Evolutionary conservation across 805 yeast species (phyloP).

Genomic region (Wickerhamiella domercqiae): DNA sequence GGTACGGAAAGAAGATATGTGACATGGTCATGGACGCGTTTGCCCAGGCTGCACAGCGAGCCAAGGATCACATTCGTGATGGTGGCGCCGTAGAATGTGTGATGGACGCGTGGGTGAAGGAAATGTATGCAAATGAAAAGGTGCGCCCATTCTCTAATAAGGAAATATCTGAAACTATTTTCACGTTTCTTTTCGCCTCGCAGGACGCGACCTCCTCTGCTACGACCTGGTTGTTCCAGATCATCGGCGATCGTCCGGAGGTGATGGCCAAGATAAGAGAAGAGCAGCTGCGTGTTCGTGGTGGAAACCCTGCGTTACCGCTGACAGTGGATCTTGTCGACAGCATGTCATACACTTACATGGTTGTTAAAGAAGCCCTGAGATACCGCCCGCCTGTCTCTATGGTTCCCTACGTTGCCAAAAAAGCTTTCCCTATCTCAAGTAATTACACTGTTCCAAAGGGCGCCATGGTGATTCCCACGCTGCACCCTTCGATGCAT

Average conservation of each 20-base stretch:
- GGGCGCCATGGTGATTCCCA: constrained; percentile 94
- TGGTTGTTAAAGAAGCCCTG: constrained; percentile 83
- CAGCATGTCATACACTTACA: constrained; percentile 71
- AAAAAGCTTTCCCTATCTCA: constrained; percentile 70
- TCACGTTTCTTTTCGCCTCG: constrained; percentile 92
- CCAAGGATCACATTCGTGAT: constrained; percentile 61
- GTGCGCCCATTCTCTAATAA: constrained; percentile 74
- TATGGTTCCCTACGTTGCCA: constrained; percentile 95
- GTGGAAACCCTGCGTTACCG: constrained; percentile 49
- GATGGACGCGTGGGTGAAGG: constrained; percentile 86
- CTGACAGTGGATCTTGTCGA: constrained; percentile 63
- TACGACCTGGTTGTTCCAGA: constrained; percentile 96
- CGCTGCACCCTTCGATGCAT: constrained; percentile 87
- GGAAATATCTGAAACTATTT: constrained; percentile 91
- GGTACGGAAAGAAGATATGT: constrained; percentile 92
- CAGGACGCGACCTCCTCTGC: constrained; percentile 97
- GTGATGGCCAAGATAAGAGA: constrained; percentile 72
- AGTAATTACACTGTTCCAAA: constrained; percentile 83
- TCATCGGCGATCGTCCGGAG: constrained; percentile 90
- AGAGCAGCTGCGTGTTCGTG: constrained; percentile 76
- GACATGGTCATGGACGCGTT: constrained; percentile 89
- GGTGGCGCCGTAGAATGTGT: constrained; percentile 77
- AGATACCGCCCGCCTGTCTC: constrained; percentile 95
- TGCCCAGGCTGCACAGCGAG: constrained; percentile 73
- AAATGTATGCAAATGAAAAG: constrained; percentile 50